Conservation (phyloP, 1,139 yeast species). For the Scheffersomyces lignicola region DNA sequence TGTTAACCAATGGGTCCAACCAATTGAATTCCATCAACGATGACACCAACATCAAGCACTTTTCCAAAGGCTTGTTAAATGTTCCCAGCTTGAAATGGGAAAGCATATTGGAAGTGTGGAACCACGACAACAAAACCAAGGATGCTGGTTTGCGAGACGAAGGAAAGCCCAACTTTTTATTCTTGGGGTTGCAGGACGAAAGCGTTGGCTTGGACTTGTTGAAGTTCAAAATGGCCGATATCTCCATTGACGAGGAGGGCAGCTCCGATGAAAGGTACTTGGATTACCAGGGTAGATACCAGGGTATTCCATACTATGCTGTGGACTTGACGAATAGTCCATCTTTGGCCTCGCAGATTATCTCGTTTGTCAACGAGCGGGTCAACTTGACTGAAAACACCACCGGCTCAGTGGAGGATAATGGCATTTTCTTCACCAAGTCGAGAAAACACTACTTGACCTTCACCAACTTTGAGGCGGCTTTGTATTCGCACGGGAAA, state of each 20-base stretch:
- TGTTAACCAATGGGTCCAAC: constrained; percentile 37
- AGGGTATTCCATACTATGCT: constrained; percentile 77
- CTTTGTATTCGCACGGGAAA: constrained; percentile 75
- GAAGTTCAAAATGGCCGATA: constrained; percentile 27
- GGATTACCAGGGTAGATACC: constrained; percentile 50
- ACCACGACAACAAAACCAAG: constrained; percentile 34
- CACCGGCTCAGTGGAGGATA: constrained; percentile 13
- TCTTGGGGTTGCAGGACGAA: constrained; percentile 68
- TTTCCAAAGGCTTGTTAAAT: constrained; percentile 17
- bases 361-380: constrained; percentile 17
- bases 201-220: constrained; percentile 38
- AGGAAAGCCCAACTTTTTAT: constrained; percentile 50
- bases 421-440: constrained; percentile 27
- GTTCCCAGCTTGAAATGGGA: constrained; percentile 22
- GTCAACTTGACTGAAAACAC: constrained; percentile 12
- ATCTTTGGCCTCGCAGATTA: constrained; percentile 22
- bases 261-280: constrained; percentile 29
- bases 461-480: constrained; percentile 51
- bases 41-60: not conserved
- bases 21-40: constrained; percentile 17
- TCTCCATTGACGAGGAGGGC: constrained; percentile 10
- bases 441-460: constrained; percentile 39
- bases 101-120: constrained; percentile 24
- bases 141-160: constrained; percentile 31
- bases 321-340: constrained; percentile 56